Conservation (phyloP, 192 early-diverging fungal species). For the Gigaspora rosea region DNA sequence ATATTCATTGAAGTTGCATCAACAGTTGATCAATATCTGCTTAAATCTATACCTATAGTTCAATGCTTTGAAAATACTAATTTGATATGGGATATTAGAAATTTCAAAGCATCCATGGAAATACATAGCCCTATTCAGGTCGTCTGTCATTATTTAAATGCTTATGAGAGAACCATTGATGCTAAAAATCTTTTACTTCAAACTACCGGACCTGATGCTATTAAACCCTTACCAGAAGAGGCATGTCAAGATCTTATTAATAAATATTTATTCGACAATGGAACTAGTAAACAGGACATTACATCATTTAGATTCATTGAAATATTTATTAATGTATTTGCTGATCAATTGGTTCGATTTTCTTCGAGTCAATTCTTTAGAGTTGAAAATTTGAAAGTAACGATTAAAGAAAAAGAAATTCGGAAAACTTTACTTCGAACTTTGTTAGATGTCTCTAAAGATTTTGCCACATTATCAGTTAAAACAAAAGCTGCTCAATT, state of each 20-base stretch:
- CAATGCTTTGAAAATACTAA: not conserved
- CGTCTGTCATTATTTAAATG: slow-evolving; percentile 19
- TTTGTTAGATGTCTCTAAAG: slow-evolving; percentile 22
- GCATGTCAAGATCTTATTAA: slow-evolving; percentile 14
- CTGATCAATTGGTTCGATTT: slow-evolving; percentile 34
- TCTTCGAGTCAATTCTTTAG: slow-evolving; percentile 24
- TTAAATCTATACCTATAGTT: slow-evolving; percentile 16
- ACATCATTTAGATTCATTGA: slow-evolving; percentile 28
- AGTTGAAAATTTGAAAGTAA: slow-evolving; percentile 27
- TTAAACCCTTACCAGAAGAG: not conserved
- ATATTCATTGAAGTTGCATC: slow-evolving; percentile 32
- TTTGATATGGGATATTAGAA: slow-evolving; percentile 24
- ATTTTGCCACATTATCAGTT: slow-evolving; percentile 29
- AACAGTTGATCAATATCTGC: slow-evolving; percentile 14
- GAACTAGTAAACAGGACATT: not conserved
- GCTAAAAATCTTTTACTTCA: not conserved
- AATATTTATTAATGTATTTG: slow-evolving; percentile 32
- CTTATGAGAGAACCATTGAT: slow-evolving; percentile 3
- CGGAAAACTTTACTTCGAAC: slow-evolving; percentile 14
- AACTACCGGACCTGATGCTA: not conserved
- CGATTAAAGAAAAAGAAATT: not conserved
- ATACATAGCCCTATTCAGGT: slow-evolving; percentile 17
- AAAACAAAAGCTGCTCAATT: not conserved
- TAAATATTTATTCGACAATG: slow-evolving; percentile 26
- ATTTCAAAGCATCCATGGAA: slow-evolving; percentile 5